Base-by-base conservation (phyloP, 495 filamentous ascomycete genomes). In the Hypoxylon subgilvum region DNA sequence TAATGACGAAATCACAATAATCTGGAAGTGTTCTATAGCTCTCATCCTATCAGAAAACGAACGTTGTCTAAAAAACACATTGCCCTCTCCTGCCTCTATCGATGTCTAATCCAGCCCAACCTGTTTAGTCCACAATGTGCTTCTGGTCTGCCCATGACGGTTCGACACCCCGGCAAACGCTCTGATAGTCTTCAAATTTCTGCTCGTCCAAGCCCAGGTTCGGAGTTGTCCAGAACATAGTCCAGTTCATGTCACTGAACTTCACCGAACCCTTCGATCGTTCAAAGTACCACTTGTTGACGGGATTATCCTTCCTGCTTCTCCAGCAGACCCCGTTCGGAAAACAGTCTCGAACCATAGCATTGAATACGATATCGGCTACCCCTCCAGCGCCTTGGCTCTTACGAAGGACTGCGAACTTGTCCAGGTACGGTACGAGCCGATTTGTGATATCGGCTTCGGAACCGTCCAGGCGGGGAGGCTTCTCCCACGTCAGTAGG, bases 201-300 rank as follows among this genome's bases (percentile, higher is more conserved):
- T 78, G 74, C 21, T 78, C 71, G 25, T 79, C 72, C 51, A 76
- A 57, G 31, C 70, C 69, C 55, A 76, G 57, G 38, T 82, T 84
- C 10, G 86, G 82, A 2, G 88, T 92, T 1, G 93, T 98, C 93
- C 93, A 98, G 51, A 98, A 97, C 92, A 96, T 96, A 3, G 93
- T 89, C 93, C 93, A 98, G 54, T 85, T 86, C 60, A 79, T 87
- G 17, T 80, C 84, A 1, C 82, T 79, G 25, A 98, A 70, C 72
- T 94, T 94, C 76, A 87, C 88, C 21, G 85, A 89, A 0, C 93
- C 93, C 48, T 81, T 79, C 6, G 89, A 89, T 32, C 93, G 81
- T 71, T 97, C 93, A 69, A 96, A 97, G 69, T 98, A 95, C 90
- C 90, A 95, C 67, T 93, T 95, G 55, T 95, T 95, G 1, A 94